phyloP scores from a whole-genome alignment of 1,284 basidiomycete species.

The Apiotrichum akiyoshidainum region DNA sequence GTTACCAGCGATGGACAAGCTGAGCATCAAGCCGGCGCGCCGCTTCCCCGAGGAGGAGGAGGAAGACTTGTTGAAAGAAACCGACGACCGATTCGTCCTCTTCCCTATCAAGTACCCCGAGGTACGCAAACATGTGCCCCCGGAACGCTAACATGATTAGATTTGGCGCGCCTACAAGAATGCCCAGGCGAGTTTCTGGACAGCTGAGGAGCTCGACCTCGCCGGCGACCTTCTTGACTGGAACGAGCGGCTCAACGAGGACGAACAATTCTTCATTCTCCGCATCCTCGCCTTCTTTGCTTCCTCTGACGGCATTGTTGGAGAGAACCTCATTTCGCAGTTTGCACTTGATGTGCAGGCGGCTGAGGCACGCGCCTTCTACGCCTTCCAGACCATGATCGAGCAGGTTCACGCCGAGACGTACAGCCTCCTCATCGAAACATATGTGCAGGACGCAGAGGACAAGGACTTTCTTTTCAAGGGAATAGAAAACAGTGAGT shows the following conservation, averaged over 20 bases:
- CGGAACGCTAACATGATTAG: constrained; percentile 49
- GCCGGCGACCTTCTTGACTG: constrained; percentile 86
- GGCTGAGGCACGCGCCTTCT: constrained; percentile 93
- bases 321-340: constrained; percentile 85
- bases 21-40: neutral
- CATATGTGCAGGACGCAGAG: constrained; percentile 56
- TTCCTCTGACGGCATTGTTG: constrained; percentile 86
- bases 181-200: constrained; percentile 64
- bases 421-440: constrained; percentile 59
- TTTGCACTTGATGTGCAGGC: constrained; percentile 93
- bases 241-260: constrained; percentile 79
- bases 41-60: constrained; percentile 54
- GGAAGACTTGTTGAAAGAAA: constrained; percentile 74
- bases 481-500: constrained; percentile 56
- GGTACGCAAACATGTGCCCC: constrained; percentile 16
- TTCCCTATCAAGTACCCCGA: constrained; percentile 89
- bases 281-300: constrained; percentile 88
- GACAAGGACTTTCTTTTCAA: constrained; percentile 57
- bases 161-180: constrained; percentile 96
- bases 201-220: constrained; percentile 92
- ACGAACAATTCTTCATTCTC: constrained; percentile 89
- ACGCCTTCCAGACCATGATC: constrained; percentile 98
- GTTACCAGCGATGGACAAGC: neutral
- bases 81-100: constrained; percentile 64
- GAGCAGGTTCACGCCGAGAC: constrained; percentile 61